Evolutionary conservation across 768 basidiomycete genomes (phyloP), one percentile per base, ranked within the genome.

Genomic region (Galerina marginata): DNA sequence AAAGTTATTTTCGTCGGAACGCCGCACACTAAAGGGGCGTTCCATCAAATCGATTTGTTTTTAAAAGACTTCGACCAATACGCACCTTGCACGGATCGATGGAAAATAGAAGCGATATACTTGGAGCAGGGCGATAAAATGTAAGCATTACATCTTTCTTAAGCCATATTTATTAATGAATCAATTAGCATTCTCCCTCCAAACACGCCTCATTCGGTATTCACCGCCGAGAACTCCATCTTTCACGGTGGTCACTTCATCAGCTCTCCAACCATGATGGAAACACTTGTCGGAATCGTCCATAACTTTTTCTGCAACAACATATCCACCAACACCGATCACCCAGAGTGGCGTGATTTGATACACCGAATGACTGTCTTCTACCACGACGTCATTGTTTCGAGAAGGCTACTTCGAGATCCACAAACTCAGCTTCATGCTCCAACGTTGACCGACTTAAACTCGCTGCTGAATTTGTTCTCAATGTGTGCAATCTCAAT

Each of bases 1-100:
- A 66, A 69, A 43, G 38, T 62, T 9, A 9, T 50, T 15, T 20
- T 49, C 6, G 3, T 40, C 20, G 0, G 37, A 9, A 44, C 7
- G 2, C 43, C 23, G n/a, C 15, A 11, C 10, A 16, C 29, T 29
- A 3, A 29, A 6, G 6, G 6, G 4, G 29, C 4, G 0, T 33
- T 33, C 7, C 7, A 33, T 33, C 29, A 33, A 0, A 33, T 33
- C 7, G 29, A 33, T 33, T 7, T 33, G 0, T 33, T 33, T 7
- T 3, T 33, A 2, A 33, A 33, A 1, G 2, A 33, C 29, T 33
- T 33, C 2, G 29, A 33, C 1, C 29, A 1, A 2, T 33, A 33
- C 2, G 29, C 1, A 33, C 29, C 29, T 5, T 4, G 29, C 4
- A 33, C 2, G 5, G 29, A 33, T 7, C 29, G 29, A 5, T 33